Conservation (phyloP, 257 asterid genomes). For the Solanum sejunctum region DNA sequence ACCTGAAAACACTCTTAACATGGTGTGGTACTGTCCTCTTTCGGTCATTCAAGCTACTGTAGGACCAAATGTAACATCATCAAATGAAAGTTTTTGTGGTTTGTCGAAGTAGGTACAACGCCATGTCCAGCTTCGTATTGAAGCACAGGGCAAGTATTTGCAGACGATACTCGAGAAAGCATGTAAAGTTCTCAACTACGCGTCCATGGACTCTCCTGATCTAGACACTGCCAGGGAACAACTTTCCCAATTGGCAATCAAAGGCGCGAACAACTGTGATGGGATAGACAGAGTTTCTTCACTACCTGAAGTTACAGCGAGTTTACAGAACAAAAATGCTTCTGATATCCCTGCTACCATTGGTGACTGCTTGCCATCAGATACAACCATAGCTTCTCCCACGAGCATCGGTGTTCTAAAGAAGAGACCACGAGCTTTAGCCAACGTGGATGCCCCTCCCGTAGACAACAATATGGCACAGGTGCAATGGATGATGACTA, state of each 20-base stretch:
- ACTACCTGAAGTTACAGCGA: constrained; percentile 16
- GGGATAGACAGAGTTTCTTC: constrained; percentile 21
- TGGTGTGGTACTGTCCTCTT: background rate
- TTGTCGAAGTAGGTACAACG: constrained; percentile 21
- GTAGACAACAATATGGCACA: constrained; percentile 27
- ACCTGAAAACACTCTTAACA: background rate
- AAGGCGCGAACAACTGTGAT: constrained; percentile 40
- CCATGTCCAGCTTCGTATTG: constrained; percentile 34
- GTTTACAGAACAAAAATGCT: constrained; percentile 1
- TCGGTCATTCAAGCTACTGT: background rate
- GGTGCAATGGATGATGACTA: constrained; percentile 62
- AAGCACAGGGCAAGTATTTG: constrained; percentile 34
- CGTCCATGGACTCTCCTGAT: constrained; percentile 16
- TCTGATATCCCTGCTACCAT: background rate
- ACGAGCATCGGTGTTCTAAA: constrained; percentile 13
- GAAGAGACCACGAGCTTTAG: constrained; percentile 48
- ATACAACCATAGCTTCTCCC: constrained; percentile 1
- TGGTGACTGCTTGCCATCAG: constrained; percentile 10
- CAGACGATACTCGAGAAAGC: constrained; percentile 35
- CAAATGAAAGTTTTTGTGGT: background rate
- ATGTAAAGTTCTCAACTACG: constrained; percentile 1
- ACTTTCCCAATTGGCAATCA: constrained; percentile 38
- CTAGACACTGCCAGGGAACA: constrained; percentile 59
- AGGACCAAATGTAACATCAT: background rate
- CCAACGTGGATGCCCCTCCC: constrained; percentile 29